Base-by-base conservation (phyloP, 2,329 filamentous ascomycete genomes). In the Colletotrichum sp. region DNA sequence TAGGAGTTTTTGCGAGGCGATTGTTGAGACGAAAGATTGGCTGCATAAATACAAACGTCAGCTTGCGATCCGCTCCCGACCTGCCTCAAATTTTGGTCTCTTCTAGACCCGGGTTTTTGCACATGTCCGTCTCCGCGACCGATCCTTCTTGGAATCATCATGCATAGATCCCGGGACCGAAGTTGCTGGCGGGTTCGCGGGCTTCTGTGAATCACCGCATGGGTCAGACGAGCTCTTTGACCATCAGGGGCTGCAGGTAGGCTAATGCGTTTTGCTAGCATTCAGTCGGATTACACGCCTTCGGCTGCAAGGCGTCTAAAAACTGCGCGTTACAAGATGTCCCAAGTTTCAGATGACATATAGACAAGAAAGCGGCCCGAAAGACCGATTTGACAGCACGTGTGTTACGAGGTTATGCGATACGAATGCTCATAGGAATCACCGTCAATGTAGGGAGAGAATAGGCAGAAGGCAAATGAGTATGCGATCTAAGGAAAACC, bases 401-500 rank as follows among this genome's bases (percentile, higher is more conserved):
- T 30, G 24, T 60, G 52, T 44, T 32, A 15, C 15, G 60, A 75
- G 15, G 68, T 28, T 28, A 21, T 75, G 68, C 34, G 49, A 60
- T 65, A 66, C 68, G 39, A 64, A 34, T 64, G 59, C 49, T 44
- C 28, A 49, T 26, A 36, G 16, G 16, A 34, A 24, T 74, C 70
- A 76, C 64, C 28, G 13, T 21, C 21, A 9, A 59, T 36, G 60
- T 10, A 15, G 30, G 36, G 24, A 60, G 30, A 60, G 30, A 30
- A 32, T 30, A 32, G 52, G 30, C 26, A 44, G 49, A 66, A 57
- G 69, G 72, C 63, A 21, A 68, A 32, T 72, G 69, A 72, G 65
- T 36, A 60, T 71, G 66, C 59, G 52, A 62, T 75, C 71, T 67
- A 76, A 71, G 60, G 72, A 77, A 52, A 77, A 75, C 66, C 60